Percentiles rank a stretch among this genome's conserved stretches.
These are phyloP conservation scores for rapeseed (Brassica napus) DNA, from an alignment of 345 rosid genomes.

Conservation along the genomic window Da-Ae NC_063452.1:445001-445500, in stretches of 20 bases:
- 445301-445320: neutral
- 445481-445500: slow-evolving; percentile 25
- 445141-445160: slow-evolving; percentile 91
- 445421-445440: slow-evolving; percentile 56
- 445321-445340: slow-evolving; percentile 15
- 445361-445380: slow-evolving; percentile 86
- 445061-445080: slow-evolving; percentile 97
- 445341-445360: slow-evolving; percentile 78
- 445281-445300: neutral
- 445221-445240: neutral
- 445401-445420: slow-evolving; percentile 43
- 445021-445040: slow-evolving; percentile 87
- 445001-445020: neutral
- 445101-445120: slow-evolving; percentile 75
- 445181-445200: slow-evolving; percentile 62
- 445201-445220: neutral
- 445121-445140: slow-evolving; percentile 94
- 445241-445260: neutral
- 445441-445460: slow-evolving; percentile 79
- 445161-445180: slow-evolving; percentile 84
- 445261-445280: slow-evolving; percentile 4
- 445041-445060: slow-evolving; percentile 89
- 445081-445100: slow-evolving; percentile 67
- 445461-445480: slow-evolving; percentile 71
- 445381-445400: slow-evolving; percentile 58